These are phyloP conservation scores for Aspergillus nomiae DNA, from an alignment of 2,329 filamentous ascomycete genomes.

Conservation along the genomic window DNA sequence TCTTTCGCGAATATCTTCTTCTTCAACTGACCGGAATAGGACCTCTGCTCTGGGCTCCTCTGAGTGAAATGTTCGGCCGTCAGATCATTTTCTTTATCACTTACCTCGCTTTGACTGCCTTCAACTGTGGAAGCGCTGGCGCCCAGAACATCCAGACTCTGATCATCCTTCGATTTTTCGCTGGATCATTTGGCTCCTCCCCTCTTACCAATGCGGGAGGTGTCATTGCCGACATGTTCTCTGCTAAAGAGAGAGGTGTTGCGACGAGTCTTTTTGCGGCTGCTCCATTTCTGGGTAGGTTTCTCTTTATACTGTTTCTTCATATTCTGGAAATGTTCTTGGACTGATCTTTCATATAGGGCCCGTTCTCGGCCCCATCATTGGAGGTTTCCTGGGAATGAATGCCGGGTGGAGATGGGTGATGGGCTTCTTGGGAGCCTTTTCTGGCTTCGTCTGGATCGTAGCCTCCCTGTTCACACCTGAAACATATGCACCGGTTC, in stretches of 20 bases:
- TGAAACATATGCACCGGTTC: slow-evolving; percentile 52
- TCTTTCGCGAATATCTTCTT: background rate
- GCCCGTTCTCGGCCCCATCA: slow-evolving; percentile 65
- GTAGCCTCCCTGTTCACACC: slow-evolving; percentile 33
- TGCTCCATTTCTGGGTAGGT: slow-evolving; percentile 62
- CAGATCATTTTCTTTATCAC: slow-evolving; percentile 38
- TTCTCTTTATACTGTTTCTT: background rate
- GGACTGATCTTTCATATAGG: slow-evolving; percentile 28
- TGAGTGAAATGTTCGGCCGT: slow-evolving; percentile 42
- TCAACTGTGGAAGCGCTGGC: slow-evolving; percentile 63
- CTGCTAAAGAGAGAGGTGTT: slow-evolving; percentile 54
- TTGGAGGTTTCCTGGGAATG: slow-evolving; percentile 67
- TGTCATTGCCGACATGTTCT: slow-evolving; percentile 64
- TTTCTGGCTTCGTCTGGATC: slow-evolving; percentile 62
- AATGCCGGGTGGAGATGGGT: slow-evolving; percentile 71
- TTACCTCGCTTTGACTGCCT: slow-evolving; percentile 54
- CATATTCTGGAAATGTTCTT: background rate
- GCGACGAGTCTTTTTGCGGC: slow-evolving; percentile 67
- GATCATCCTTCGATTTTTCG: slow-evolving; percentile 68
- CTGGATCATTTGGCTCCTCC: slow-evolving; percentile 63
- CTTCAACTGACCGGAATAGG: slow-evolving; percentile 21
- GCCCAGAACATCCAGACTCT: slow-evolving; percentile 61
- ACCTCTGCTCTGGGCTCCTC: slow-evolving; percentile 48
- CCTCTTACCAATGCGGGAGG: slow-evolving; percentile 65
- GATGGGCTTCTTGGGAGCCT: slow-evolving; percentile 63